These are phyloP conservation scores for Penicillium sp. DNA, from an alignment of 2,329 filamentous ascomycete species.

Conservation along the genomic window DNA sequence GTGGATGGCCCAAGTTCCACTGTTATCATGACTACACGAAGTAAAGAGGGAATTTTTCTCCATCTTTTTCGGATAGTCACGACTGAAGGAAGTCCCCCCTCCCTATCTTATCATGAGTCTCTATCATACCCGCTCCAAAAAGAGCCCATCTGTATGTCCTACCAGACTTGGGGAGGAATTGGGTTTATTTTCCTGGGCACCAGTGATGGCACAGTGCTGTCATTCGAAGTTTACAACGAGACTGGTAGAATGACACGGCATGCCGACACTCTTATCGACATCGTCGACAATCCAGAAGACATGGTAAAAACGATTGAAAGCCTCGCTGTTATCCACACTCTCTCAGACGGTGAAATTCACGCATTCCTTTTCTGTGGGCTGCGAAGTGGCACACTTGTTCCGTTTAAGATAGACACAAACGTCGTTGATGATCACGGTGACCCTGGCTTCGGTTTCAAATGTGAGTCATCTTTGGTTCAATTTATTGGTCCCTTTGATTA, in stretches of 20 bases:
- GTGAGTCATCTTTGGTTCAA: conserved; percentile 20
- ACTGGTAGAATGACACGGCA: conserved; percentile 19
- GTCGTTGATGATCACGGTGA: background rate
- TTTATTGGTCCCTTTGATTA: background rate
- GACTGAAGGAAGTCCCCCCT: conserved; percentile 15
- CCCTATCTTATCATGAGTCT: conserved; percentile 25
- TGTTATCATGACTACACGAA: conserved; percentile 31
- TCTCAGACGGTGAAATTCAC: conserved; percentile 9
- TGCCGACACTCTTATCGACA: conserved; percentile 26
- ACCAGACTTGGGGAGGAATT: conserved; percentile 30
- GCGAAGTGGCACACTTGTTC: conserved; percentile 46
- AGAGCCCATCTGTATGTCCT: conserved; percentile 40
- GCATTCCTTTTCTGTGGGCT: conserved; percentile 47
- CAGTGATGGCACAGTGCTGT: conserved; percentile 37
- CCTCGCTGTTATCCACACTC: conserved; percentile 30
- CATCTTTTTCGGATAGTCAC: conserved; percentile 27
- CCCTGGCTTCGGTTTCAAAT: conserved; percentile 22
- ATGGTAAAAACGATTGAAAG: conserved; percentile 40
- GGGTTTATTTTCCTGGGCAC: conserved; percentile 43
- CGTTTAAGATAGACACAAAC: conserved; percentile 32
- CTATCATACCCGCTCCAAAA: conserved; percentile 27
- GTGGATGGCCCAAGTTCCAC: conserved; percentile 32
- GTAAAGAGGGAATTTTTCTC: conserved; percentile 28
- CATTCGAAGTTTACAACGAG: conserved; percentile 30
- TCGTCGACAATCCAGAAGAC: conserved; percentile 27